These are phyloP conservation scores for Corylus americana DNA, from an alignment of 306 rosid species.

Conservation along the genomic window DNA sequence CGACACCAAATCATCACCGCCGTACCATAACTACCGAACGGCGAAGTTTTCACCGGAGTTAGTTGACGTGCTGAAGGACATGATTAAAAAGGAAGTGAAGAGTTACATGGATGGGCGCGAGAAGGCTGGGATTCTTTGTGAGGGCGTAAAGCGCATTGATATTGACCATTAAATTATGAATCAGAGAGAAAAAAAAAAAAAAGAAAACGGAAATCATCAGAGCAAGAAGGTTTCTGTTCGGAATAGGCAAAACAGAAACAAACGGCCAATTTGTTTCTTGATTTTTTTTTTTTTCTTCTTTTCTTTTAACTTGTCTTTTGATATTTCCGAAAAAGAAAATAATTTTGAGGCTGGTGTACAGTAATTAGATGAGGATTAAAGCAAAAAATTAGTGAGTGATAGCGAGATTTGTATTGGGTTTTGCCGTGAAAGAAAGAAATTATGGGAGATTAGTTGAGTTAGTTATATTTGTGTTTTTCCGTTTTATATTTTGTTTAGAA, in stretches of 20 bases:
- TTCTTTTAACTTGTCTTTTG: not conserved
- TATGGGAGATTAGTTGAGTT: no score
- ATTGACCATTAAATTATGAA: not conserved
- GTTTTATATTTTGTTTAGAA: not conserved
- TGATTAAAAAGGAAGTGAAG: slow-evolving; percentile 51
- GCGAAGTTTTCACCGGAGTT: slow-evolving; percentile 37
- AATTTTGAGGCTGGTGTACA: slow-evolving; percentile 22
- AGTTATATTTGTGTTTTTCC: no score
- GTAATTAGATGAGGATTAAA: not conserved
- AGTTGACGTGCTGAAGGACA: slow-evolving; percentile 37
- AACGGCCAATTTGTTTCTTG: slow-evolving; percentile 3
- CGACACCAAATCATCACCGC: not conserved
- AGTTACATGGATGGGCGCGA: slow-evolving; percentile 38
- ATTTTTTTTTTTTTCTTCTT: not conserved
- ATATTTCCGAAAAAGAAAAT: not conserved
- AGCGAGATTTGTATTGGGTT: not conserved
- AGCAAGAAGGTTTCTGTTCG: not conserved
- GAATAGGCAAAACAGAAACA: slow-evolving; percentile 1
- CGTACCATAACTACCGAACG: slow-evolving; percentile 5
- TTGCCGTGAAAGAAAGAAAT: not conserved
- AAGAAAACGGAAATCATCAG: not conserved
- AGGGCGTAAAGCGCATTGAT: slow-evolving; percentile 23
- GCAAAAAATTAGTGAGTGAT: not conserved
- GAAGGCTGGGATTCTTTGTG: not conserved
- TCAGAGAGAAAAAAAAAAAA: not conserved